Evolutionary conservation across 176 grass and related monocot genomes (phyloP), one percentile per base, ranked within the genome.

Genomic region (Musa schizocarpa): DNA sequence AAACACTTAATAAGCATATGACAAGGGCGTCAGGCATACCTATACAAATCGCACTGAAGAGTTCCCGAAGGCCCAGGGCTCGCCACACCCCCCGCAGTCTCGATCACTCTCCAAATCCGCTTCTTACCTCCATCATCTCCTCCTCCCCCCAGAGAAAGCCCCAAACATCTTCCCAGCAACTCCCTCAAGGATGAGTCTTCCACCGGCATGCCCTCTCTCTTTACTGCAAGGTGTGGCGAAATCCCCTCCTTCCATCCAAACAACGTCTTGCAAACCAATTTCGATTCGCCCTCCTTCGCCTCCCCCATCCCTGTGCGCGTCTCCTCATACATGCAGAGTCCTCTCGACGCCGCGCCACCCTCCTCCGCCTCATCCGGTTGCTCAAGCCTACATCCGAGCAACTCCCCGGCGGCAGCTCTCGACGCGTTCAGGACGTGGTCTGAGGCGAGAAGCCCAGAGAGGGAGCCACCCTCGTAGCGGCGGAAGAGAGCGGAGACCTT

Each of bases 1-100:
- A 6, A 43, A 6, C 4, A 43, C 34, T 43, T 43, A 21, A 19
- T 71, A 58, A 53, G 13, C 53, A 13, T 43, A 68, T 20, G 3
- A 5, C 65, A 58, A 52, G 11, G 63, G 55, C 52, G 9, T 43
- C 29, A 24, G 7, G 7, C 72, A 51, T 62, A 93, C 93, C 90
- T 89, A 57, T 97, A 97, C 49, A 97, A 77, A 83, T 97, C 94
- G 17, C 94, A 93, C 56, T 97, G 90, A 55, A 97, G 86, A 17
- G 80, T 91, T 34, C 94, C 94, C 0, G 83, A 90, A 9, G 90
- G 77, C 19, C 90, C 83, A 2, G 93, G 90, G 80, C 94, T 97
- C 7, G 90, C 88, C 6, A 89, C 94, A 20, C 88, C 94, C 14
- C 94, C 94, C 14, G 94, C 94, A 0, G 94, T 91, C 79, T 97